phyloP scores from a whole-genome alignment of 352 stramenopile species.

The Pythium periplocum region DNA sequence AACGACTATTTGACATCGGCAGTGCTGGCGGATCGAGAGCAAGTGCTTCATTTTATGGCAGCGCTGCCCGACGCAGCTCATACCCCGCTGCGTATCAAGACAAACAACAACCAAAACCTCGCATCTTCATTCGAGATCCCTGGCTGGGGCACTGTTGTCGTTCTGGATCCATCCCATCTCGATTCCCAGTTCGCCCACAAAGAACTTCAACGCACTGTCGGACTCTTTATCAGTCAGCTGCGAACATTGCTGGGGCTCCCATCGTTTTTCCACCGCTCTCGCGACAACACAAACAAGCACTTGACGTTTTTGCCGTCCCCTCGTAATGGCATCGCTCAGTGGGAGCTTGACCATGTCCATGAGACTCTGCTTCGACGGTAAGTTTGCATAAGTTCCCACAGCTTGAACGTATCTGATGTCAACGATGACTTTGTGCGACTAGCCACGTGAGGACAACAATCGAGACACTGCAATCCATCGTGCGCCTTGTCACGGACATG shows the following conservation, averaged over 20 bases:
- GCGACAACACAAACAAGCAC: background rate
- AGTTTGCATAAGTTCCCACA: background rate
- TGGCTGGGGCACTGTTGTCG: slow-evolving; percentile 54
- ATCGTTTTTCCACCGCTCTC: slow-evolving; percentile 33
- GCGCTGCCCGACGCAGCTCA: slow-evolving; percentile 43
- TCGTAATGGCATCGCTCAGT: slow-evolving; percentile 51
- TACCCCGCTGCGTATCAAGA: slow-evolving; percentile 49
- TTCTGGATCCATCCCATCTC: slow-evolving; percentile 33
- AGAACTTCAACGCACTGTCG: slow-evolving; percentile 56
- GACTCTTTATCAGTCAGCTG: slow-evolving; percentile 60
- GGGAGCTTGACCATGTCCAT: slow-evolving; percentile 65
- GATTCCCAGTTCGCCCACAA: slow-evolving; percentile 2
- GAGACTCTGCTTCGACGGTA: slow-evolving; percentile 37
- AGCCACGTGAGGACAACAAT: slow-evolving; percentile 49
- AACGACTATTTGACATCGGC: slow-evolving; percentile 70
- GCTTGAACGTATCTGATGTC: background rate
- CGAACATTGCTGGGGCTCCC: slow-evolving; percentile 56
- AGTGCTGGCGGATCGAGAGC: slow-evolving; percentile 64
- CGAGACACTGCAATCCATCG: slow-evolving; percentile 65
- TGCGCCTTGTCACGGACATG: slow-evolving; percentile 62
- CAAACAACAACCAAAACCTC: slow-evolving; percentile 3
- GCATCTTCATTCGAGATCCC: slow-evolving; percentile 67
- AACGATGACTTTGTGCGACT: no score
- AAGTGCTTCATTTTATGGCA: slow-evolving; percentile 76
- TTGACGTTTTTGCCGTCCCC: slow-evolving; percentile 48